phyloP scores from a whole-genome alignment of 169 alveolate species.

The Babesia bovis region DNA sequence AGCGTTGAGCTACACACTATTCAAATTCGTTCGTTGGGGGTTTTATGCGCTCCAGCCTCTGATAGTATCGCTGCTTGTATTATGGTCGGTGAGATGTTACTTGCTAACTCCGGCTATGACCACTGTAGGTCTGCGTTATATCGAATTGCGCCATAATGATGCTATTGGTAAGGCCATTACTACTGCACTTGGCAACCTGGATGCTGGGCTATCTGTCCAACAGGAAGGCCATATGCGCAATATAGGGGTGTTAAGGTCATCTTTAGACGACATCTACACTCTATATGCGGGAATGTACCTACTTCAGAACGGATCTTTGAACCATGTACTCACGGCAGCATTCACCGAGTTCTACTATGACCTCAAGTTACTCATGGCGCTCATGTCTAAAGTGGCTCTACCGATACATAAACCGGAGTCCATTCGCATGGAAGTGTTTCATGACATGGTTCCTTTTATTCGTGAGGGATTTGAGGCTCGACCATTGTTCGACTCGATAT shows the following conservation, averaged over 20 bases:
- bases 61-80: neutral
- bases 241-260: conserved; percentile 8
- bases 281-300: conserved; percentile 42
- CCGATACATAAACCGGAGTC: conserved; percentile 1
- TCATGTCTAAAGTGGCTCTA: conserved; percentile 13
- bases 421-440: conserved; percentile 20
- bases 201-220: neutral
- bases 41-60: neutral
- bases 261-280: conserved; percentile 11
- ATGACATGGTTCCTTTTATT: neutral
- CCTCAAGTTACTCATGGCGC: conserved; percentile 14
- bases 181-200: neutral
- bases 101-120: neutral
- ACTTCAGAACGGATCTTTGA: conserved; percentile 8
- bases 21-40: neutral
- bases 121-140: neutral
- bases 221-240: neutral
- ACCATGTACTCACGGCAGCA: neutral
- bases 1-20: neutral
- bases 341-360: conserved; percentile 14
- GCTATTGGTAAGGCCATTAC: neutral
- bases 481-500: neutral
- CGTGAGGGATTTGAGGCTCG: neutral
- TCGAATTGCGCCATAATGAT: neutral
- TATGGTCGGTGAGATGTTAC: neutral